These are phyloP conservation scores for Hypoxylon fuscum DNA, from an alignment of 495 filamentous ascomycete genomes.

Conservation along the genomic window DNA sequence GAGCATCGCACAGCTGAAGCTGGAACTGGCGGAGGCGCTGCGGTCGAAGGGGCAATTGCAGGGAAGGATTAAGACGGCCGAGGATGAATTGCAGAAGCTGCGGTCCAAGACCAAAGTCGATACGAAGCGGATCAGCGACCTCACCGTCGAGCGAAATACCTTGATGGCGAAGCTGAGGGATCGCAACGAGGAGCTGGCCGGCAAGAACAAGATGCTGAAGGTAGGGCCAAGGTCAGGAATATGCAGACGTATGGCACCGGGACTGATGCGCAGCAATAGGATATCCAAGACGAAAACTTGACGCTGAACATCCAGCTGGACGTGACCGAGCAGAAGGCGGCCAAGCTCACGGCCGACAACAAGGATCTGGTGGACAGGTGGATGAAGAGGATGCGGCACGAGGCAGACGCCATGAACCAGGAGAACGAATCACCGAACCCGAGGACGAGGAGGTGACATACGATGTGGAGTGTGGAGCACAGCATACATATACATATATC, in stretches of 20 bases:
- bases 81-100: slow-evolving; percentile 67
- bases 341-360: slow-evolving; percentile 81
- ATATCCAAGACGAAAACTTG: slow-evolving; percentile 90
- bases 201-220: slow-evolving; percentile 82
- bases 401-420: slow-evolving; percentile 89
- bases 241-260: slow-evolving; percentile 5
- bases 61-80: slow-evolving; percentile 64
- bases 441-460: slow-evolving; percentile 28
- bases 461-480: background rate
- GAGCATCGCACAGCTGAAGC: slow-evolving; percentile 58
- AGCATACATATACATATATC: slow-evolving; percentile 6
- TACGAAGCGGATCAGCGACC: slow-evolving; percentile 62
- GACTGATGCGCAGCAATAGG: slow-evolving; percentile 50
- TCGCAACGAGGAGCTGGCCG: slow-evolving; percentile 83
- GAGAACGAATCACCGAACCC: slow-evolving; percentile 50
- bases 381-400: slow-evolving; percentile 85
- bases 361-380: slow-evolving; percentile 86
- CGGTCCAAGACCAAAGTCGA: slow-evolving; percentile 65
- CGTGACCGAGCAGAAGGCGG: slow-evolving; percentile 76
- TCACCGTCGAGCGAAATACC: slow-evolving; percentile 69
- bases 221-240: slow-evolving; percentile 49
- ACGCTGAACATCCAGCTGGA: slow-evolving; percentile 87
- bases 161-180: slow-evolving; percentile 74
- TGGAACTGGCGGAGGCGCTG: slow-evolving; percentile 78
- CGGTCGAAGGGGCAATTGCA: slow-evolving; percentile 74